phyloP scores from a whole-genome alignment of 1,284 basidiomycete species.

The Pseudozyma hubeiensis region DNA sequence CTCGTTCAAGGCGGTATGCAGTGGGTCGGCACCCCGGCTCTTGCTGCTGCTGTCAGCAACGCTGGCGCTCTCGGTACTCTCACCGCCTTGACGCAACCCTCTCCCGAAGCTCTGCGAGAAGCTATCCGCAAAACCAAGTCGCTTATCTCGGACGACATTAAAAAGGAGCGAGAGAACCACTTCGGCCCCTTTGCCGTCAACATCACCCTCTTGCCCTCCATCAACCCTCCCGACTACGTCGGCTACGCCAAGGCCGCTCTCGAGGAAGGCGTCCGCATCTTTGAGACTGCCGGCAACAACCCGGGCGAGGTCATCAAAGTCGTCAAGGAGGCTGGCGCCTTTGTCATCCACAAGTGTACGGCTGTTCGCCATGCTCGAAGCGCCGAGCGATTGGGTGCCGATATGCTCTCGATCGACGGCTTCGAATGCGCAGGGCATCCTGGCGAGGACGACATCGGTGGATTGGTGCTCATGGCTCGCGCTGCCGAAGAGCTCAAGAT shows the following conservation, averaged over 20 bases:
- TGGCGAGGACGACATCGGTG: conserved; percentile 93
- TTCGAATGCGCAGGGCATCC: conserved; percentile 86
- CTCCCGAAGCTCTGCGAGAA: conserved; percentile 81
- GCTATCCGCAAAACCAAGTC: conserved; percentile 83
- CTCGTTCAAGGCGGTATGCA: conserved; percentile 67
- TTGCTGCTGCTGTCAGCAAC: conserved; percentile 84
- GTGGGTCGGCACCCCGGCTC: conserved; percentile 80
- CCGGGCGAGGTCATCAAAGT: conserved; percentile 83
- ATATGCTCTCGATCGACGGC: conserved; percentile 74
- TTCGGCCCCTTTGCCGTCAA: conserved; percentile 78
- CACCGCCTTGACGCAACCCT: conserved; percentile 87
- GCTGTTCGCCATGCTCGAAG: conserved; percentile 74
- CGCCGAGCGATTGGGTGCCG: conserved; percentile 81
- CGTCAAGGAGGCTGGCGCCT: conserved; percentile 79
- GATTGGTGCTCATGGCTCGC: conserved; percentile 87
- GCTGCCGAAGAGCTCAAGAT: conserved; percentile 85
- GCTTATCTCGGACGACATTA: conserved; percentile 47
- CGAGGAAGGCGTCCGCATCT: conserved; percentile 87
- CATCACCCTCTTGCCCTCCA: conserved; percentile 87
- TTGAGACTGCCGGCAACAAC: conserved; percentile 93
- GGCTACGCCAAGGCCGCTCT: conserved; percentile 84
- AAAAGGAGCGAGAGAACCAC: conserved; percentile 46
- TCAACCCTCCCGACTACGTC: conserved; percentile 89
- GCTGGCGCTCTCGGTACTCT: conserved; percentile 89
- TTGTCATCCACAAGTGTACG: conserved; percentile 91